Conservation (phyloP, 257 asterid species). For the Apocynum venetum region DNA sequence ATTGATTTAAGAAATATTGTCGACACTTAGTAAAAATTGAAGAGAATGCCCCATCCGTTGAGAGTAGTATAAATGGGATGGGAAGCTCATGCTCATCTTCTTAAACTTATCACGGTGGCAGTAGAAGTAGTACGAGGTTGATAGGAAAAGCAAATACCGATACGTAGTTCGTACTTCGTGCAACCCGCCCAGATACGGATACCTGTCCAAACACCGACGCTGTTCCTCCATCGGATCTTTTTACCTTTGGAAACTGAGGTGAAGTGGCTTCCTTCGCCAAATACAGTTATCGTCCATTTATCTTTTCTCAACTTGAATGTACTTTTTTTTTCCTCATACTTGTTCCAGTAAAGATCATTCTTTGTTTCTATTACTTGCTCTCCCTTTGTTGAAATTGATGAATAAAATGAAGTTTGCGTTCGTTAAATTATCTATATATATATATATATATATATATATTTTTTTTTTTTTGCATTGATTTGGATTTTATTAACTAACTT, state of each 20-base stretch:
- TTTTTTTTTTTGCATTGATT: neutral
- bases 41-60: too few species aligned
- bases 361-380: neutral
- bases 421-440: neutral
- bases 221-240: neutral
- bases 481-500: neutral
- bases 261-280: neutral
- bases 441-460: too few species aligned
- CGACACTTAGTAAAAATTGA: too few species aligned
- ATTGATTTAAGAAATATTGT: too few species aligned
- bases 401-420: neutral
- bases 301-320: neutral
- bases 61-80: too few species aligned
- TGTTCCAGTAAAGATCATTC: neutral
- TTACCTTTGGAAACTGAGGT: neutral
- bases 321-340: neutral
- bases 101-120: too few species aligned
- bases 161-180: too few species aligned
- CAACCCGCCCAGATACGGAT: too few species aligned
- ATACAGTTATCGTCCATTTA: neutral
- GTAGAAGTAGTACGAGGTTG: too few species aligned
- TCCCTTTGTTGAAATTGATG: neutral
- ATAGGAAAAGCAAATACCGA: too few species aligned
- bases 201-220: neutral
- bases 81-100: too few species aligned